A percentile compares a stretch with the other conserved stretches of the same genome.
Conservation (phyloP, 139 green algal genomes). For the Micractinium sp. region DNA sequence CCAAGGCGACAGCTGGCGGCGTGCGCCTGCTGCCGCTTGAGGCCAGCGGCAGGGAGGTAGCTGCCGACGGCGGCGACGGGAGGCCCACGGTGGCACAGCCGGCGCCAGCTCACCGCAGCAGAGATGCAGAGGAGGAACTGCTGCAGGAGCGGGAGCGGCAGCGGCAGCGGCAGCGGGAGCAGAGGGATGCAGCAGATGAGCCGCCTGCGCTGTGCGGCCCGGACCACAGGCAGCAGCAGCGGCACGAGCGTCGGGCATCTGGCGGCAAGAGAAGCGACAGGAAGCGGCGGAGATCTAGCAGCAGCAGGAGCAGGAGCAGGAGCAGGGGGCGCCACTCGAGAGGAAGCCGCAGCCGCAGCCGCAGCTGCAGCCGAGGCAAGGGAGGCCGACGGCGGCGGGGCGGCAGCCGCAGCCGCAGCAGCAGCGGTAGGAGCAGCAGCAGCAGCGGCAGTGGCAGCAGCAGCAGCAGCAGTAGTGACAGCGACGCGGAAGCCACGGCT, state of each 20-base stretch:
- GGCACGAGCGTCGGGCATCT: neutral
- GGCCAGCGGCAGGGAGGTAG: neutral
- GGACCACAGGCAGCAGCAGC: neutral
- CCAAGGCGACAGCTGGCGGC: neutral
- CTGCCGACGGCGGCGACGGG: too few relatives aligned
- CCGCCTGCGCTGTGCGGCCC: neutral
- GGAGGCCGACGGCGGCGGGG: neutral
- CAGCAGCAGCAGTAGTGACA: neutral
- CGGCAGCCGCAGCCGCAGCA: neutral
- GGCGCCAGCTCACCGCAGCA: neutral
- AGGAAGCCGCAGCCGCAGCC: neutral
- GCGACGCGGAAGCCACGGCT: neutral
- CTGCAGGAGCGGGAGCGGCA: neutral
- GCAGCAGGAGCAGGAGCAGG: conserved; percentile 11
- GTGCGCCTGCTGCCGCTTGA: neutral
- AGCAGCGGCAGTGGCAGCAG: neutral
- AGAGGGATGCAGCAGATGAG: neutral
- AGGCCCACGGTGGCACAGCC: neutral
- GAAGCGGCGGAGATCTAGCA: conserved; percentile 10
- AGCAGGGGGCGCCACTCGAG: neutral
- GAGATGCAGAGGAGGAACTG: neutral
- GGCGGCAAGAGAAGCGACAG: neutral
- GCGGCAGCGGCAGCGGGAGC: neutral
- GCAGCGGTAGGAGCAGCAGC: neutral
- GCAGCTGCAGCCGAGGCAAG: conserved; percentile 4